These are phyloP conservation scores for Yamadazyma endophytica DNA, from an alignment of 805 yeast species.

Conservation along the genomic window DNA sequence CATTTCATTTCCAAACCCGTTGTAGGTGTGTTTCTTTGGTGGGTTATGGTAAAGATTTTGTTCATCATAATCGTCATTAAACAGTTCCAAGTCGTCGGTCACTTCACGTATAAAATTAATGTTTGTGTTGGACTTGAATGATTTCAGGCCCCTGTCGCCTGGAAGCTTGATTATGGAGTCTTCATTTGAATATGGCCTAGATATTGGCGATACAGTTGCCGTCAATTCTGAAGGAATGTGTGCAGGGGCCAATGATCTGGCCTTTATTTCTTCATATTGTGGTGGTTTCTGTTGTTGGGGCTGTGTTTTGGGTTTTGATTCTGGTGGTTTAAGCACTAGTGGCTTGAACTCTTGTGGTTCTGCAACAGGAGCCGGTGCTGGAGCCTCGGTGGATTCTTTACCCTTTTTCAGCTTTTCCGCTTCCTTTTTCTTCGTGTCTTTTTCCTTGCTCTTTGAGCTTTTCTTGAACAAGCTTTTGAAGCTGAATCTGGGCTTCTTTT, in stretches of 20 bases:
- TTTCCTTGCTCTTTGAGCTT: conserved; percentile 1
- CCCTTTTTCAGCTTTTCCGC: conserved; percentile 1
- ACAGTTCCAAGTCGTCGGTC: conserved; percentile 15
- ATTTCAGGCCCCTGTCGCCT: conserved; percentile 7
- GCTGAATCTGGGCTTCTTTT: conserved; percentile 30
- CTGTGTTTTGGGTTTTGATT: background rate
- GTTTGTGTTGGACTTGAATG: conserved; percentile 13
- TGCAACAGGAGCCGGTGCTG: no score
- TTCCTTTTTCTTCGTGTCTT: background rate
- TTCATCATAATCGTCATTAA: conserved; percentile 15
- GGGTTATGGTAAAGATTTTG: conserved; percentile 20
- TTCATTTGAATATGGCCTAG: conserved; percentile 6
- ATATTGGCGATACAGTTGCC: conserved; percentile 1
- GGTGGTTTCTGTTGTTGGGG: background rate
- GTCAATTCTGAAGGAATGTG: conserved; percentile 1
- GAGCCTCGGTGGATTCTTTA: no score
- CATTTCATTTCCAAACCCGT: conserved; percentile 26
- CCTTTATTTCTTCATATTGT: no score
- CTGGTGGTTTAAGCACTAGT: background rate
- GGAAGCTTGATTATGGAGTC: conserved; percentile 10
- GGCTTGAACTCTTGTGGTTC: background rate
- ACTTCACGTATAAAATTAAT: conserved; percentile 27
- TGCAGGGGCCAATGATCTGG: background rate
- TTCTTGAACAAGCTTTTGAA: conserved; percentile 35
- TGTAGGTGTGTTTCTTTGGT: conserved; percentile 17